phyloP scores from a whole-genome alignment of 257 asterid species.

The Plantago ovata region DNA sequence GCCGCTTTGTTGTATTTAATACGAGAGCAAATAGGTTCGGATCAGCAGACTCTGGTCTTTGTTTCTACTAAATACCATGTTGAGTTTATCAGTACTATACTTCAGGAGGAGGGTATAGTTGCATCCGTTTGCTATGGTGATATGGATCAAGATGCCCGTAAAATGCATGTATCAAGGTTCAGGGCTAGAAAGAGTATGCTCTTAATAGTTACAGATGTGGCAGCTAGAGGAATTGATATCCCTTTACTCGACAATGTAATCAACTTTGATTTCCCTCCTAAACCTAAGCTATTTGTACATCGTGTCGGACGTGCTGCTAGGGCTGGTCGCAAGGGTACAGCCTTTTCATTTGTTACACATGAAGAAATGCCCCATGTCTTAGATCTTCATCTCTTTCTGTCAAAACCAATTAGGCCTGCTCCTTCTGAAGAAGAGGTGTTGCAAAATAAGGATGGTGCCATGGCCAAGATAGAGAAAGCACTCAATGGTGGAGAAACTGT shows the following conservation, averaged over 20 bases:
- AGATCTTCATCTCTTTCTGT: slow-evolving; percentile 94
- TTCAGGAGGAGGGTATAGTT: slow-evolving; percentile 78
- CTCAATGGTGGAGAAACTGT: slow-evolving; percentile 71
- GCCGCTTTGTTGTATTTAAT: slow-evolving; percentile 79
- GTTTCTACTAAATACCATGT: slow-evolving; percentile 94
- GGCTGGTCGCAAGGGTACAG: slow-evolving; percentile 91
- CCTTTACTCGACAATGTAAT: slow-evolving; percentile 93
- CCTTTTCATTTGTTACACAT: slow-evolving; percentile 75
- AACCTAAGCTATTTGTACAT: slow-evolving; percentile 94
- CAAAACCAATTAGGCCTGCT: slow-evolving; percentile 83
- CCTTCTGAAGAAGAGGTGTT: slow-evolving; percentile 85
- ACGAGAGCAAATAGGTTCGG: slow-evolving; percentile 67
- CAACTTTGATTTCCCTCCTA: slow-evolving; percentile 87
- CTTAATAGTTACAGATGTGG: slow-evolving; percentile 90
- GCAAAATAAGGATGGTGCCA: slow-evolving; percentile 55
- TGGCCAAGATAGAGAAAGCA: slow-evolving; percentile 61
- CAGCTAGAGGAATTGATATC: slow-evolving; percentile 98
- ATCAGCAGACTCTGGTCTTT: slow-evolving; percentile 75
- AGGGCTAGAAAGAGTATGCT: slow-evolving; percentile 89
- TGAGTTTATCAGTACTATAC: slow-evolving; percentile 59
- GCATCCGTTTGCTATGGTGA: slow-evolving; percentile 96
- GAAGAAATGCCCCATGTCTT: slow-evolving; percentile 84
- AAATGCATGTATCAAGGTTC: slow-evolving; percentile 67
- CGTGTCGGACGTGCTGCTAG: slow-evolving; percentile 99
- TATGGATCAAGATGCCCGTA: slow-evolving; percentile 98